Percentiles rank a stretch among this genome's conserved stretches.
These are phyloP conservation scores for Aspergillus indologenus DNA, from an alignment of 495 filamentous ascomycete genomes.

Conservation along the genomic window DNA sequence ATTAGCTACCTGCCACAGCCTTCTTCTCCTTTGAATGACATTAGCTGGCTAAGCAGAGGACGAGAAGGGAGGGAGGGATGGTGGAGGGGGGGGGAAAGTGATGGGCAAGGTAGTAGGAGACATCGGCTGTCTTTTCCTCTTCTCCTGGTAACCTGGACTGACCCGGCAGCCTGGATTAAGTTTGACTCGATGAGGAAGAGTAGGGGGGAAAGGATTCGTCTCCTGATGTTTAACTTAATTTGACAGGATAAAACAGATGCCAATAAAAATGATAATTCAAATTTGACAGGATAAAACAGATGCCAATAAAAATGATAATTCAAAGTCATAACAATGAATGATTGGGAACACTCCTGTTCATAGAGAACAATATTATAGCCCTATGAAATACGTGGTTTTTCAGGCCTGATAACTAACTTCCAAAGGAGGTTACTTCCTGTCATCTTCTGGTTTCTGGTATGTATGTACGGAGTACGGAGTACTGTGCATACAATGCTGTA, in stretches of 20 bases:
- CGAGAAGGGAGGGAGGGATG: no score
- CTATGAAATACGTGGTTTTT: no score
- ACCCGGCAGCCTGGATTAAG: slow-evolving; percentile 46
- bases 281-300: neutral
- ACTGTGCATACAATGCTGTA: no score
- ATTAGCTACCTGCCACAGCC: neutral
- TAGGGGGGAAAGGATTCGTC: slow-evolving; percentile 24
- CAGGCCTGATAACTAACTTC: no score
- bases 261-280: slow-evolving; percentile 2
- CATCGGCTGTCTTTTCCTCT: slow-evolving; percentile 17
- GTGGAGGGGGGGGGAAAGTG: slow-evolving; percentile 10
- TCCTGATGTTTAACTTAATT: neutral
- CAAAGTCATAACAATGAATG: no score
- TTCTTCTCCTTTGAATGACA: neutral
- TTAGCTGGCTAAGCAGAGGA: neutral
- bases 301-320: slow-evolving; percentile 2
- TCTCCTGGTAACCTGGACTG: slow-evolving; percentile 23
- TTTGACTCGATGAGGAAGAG: slow-evolving; percentile 41
- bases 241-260: slow-evolving; percentile 1
- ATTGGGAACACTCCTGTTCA: no score
- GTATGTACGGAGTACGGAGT: no score
- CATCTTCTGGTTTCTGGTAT: no score
- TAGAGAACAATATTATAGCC: neutral
- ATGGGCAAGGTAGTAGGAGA: slow-evolving; percentile 16
- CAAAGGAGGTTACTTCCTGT: neutral